Evolutionary conservation across 768 basidiomycete genomes (phyloP), one percentile per base, ranked within the genome.

Genomic region (Mrakia frigida): DNA sequence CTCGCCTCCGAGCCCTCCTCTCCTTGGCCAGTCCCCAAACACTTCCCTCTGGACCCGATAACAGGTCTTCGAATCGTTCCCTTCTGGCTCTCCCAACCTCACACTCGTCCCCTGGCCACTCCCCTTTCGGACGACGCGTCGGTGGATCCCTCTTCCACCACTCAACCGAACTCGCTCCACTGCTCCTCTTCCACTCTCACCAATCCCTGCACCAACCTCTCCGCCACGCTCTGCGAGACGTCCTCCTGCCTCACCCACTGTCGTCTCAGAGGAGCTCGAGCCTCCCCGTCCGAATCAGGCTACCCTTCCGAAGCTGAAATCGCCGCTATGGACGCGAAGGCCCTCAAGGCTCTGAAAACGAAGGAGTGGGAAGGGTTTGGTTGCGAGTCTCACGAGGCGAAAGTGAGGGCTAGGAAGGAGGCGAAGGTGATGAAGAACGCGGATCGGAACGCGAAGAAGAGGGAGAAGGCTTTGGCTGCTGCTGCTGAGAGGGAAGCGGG

Each of bases 11-110:
- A 73, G 6, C 43, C 43, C 0, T 73, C 72, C 23, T 59, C 72
- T 5, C 56, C 39, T 16, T 73, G 52, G 43, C 69, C 70, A 0
- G 41, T 74, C 83, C 82, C 23, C 82, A 80, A 68, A 82, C 77
- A 46, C 77, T 88, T 87, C 52, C 82, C 78, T 28, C 70, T 86
- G 2, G 87, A 90, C 37, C 81, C 84, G 5, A 80, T 78, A 65
- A 88, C 87, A 0, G 88, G 88, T 9, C 82, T 90, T 59, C 85
- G 85, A 59, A 78, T 85, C 0, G 83, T 92, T 9, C 91, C 91
- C 0, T 87, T 88, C 79, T 92, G 90, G 88, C 85, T 90, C 31
- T 87, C 88, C 18, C 91, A 93, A 81, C 91, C 91, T 1, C 89
- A 90, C 79, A 86, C 90, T 78, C 85, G 90, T 11, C 86, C 87